These are phyloP conservation scores for Aaosphaeria arxii DNA, from an alignment of 2,329 filamentous ascomycete species.

Conservation along the genomic window DNA sequence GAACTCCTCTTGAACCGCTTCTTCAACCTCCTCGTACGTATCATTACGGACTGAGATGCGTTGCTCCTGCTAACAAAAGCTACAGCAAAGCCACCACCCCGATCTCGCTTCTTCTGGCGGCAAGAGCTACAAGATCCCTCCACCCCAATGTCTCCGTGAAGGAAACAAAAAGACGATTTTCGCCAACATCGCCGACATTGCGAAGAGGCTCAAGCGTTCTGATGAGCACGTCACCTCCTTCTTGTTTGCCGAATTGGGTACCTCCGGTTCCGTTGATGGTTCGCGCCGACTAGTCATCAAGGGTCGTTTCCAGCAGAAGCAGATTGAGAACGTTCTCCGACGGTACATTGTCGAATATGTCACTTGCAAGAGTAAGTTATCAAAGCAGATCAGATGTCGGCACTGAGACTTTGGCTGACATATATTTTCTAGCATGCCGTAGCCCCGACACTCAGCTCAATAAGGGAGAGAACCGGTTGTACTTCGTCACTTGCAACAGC, in stretches of 20 bases:
- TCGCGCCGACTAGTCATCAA: conserved; percentile 94
- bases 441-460: conserved; percentile 92
- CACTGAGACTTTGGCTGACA: neutral
- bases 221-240: conserved; percentile 98
- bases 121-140: conserved; percentile 98
- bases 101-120: conserved; percentile 85
- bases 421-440: conserved; percentile 55
- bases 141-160: conserved; percentile 97
- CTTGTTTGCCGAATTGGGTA: conserved; percentile 97
- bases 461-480: conserved; percentile 98
- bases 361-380: conserved; percentile 72
- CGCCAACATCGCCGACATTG: conserved; percentile 97
- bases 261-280: conserved; percentile 91
- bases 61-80: no score
- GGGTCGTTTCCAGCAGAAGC: conserved; percentile 99
- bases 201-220: conserved; percentile 98
- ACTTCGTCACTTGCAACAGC: conserved; percentile 94
- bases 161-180: conserved; percentile 99
- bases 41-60: conserved; percentile 61
- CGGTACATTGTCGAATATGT: conserved; percentile 98
- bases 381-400: conserved; percentile 60
- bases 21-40: conserved; percentile 64
- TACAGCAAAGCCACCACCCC: conserved; percentile 66
- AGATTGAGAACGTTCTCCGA: conserved; percentile 94
- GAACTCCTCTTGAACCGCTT: conserved; percentile 83